phyloP scores from a whole-genome alignment of 257 asterid species.

The Nicotiana undulata region DNA sequence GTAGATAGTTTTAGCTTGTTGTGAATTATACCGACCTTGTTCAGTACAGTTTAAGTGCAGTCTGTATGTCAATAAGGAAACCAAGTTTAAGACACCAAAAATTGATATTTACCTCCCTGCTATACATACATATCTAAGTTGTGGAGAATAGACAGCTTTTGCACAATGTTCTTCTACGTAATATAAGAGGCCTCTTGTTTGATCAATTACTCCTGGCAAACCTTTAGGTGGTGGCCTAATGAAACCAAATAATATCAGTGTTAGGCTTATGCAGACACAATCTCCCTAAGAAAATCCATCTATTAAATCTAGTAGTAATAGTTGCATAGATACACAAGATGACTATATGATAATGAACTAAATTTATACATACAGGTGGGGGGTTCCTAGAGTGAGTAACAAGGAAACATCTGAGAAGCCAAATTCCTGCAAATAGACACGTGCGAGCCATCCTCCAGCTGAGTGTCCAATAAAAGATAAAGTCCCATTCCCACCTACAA shows the following conservation, averaged over 20 bases:
- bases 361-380: constrained; percentile 58
- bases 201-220: constrained; percentile 84
- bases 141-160: constrained; percentile 72
- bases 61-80: not conserved
- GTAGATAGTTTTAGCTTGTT: not conserved
- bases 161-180: constrained; percentile 74
- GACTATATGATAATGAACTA: not conserved
- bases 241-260: constrained; percentile 4
- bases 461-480: constrained; percentile 88
- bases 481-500: constrained; percentile 62
- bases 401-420: constrained; percentile 58
- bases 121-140: constrained; percentile 80
- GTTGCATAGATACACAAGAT: not conserved
- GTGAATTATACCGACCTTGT: not conserved
- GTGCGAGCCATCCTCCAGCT: constrained; percentile 98
- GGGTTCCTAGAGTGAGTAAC: constrained; percentile 84
- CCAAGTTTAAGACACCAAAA: not conserved
- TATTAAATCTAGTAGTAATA: not conserved
- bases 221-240: constrained; percentile 83
- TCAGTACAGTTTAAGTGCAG: not conserved
- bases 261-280: not conserved
- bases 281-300: not conserved
- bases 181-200: constrained; percentile 88
- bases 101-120: constrained; percentile 72
- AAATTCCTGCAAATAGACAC: constrained; percentile 79